These are phyloP conservation scores for Suillus alpinus DNA, from an alignment of 768 basidiomycete species.

Conservation along the genomic window DNA sequence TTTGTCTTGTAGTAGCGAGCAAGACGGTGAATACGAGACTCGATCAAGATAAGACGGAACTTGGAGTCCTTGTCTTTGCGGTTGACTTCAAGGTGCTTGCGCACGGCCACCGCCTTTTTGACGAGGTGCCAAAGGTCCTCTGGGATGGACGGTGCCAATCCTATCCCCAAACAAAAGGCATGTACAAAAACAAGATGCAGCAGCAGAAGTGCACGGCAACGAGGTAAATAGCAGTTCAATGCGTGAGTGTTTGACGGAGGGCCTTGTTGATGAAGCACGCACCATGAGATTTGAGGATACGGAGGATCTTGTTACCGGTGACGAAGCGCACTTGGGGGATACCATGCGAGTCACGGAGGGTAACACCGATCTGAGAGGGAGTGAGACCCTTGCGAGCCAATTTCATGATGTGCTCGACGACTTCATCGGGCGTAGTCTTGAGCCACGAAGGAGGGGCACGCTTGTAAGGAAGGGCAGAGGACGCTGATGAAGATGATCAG, in stretches of 20 bases:
- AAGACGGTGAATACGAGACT: constrained; percentile 97
- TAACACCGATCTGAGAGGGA: constrained; percentile 97
- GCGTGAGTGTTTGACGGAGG: constrained; percentile 20
- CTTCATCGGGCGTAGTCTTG: constrained; percentile 93
- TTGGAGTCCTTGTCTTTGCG: constrained; percentile 99
- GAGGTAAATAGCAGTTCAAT: constrained; percentile 6
- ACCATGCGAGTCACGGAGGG: constrained; percentile 96
- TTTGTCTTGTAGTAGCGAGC: constrained; percentile 98
- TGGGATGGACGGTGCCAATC: constrained; percentile 95
- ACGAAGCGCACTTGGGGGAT: constrained; percentile 98
- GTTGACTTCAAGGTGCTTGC: constrained; percentile 98
- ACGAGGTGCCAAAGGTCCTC: constrained; percentile 99
- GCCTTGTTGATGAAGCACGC: constrained; percentile 29
- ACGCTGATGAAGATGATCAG: constrained; percentile 42
- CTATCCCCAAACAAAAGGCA: constrained; percentile 64
- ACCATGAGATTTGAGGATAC: constrained; percentile 96
- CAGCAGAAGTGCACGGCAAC: constrained; percentile 5
- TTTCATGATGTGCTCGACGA: constrained; percentile 95
- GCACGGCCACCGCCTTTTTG: constrained; percentile 99
- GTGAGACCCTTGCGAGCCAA: constrained; percentile 97
- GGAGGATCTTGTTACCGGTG: constrained; percentile 98
- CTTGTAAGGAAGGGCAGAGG: constrained; percentile 97
- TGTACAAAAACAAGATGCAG: constrained; percentile 7
- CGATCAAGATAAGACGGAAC: constrained; percentile 96
- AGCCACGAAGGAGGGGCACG: constrained; percentile 94